Evolutionary conservation across 2,329 filamentous ascomycete genomes (phyloP).

Genomic region (Exophiala dermatitidis): DNA sequence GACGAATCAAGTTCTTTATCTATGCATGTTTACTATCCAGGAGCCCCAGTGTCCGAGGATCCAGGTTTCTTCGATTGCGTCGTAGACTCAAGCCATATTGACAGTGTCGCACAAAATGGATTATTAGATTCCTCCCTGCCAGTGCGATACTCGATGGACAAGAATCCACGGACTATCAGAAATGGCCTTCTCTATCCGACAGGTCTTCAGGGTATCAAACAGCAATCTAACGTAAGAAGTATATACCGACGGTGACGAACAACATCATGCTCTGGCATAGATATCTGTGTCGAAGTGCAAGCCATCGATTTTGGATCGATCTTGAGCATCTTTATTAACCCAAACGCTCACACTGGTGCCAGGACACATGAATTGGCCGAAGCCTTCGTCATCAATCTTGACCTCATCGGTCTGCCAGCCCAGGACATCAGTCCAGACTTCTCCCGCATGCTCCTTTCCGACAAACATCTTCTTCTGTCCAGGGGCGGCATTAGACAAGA

Average conservation of each 20-base stretch:
- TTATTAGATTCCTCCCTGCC: no score
- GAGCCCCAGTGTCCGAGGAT: no score
- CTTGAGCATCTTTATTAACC: slow-evolving; percentile 47
- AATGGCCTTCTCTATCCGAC: no score
- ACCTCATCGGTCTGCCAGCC: slow-evolving; percentile 48
- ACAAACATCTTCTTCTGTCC: slow-evolving; percentile 51
- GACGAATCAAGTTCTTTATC: no score
- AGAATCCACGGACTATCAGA: no score
- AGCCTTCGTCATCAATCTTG: slow-evolving; percentile 49
- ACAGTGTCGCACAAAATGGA: no score
- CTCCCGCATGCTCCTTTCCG: slow-evolving; percentile 47
- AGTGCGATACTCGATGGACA: no score
- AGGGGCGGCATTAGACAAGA: slow-evolving; percentile 45
- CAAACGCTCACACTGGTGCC: slow-evolving; percentile 49
- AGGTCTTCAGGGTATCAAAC: no score
- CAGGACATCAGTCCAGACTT: slow-evolving; percentile 54
- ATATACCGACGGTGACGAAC: background rate
- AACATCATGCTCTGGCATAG: background rate
- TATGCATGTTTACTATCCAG: no score
- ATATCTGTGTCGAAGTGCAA: slow-evolving; percentile 2
- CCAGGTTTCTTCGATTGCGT: no score
- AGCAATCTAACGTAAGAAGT: no score
- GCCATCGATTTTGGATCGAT: slow-evolving; percentile 36
- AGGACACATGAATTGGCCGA: slow-evolving; percentile 45
- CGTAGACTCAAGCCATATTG: no score